Base-by-base conservation (phyloP, 2,329 filamentous ascomycete species). In the Herpotrichia juniperi region DNA sequence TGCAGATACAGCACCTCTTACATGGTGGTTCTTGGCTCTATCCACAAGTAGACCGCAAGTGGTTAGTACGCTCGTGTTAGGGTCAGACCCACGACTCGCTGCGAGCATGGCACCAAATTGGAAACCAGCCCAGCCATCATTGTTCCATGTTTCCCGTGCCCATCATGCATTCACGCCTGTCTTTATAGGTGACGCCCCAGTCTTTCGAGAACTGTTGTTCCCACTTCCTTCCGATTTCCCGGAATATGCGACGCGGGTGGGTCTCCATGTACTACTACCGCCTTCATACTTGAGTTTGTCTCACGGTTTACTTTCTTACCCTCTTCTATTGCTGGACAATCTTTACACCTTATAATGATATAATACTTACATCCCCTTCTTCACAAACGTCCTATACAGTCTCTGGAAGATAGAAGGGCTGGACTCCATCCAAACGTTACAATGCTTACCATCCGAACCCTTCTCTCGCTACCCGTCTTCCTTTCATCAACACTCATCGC, bases 381-480 rank as follows among this genome's bases (percentile, higher is more conserved):
- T n/a, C n/a, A n/a, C n/a, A n/a, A n/a, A n/a, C n/a, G n/a, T n/a
- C n/a, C n/a, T n/a, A 31, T n/a, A 31, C 28, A 31, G 28, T 31
- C 28, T 31, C 28, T 31, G 9, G 28, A 31, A 31, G 5, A 43
- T 30, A 19, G 14, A 11, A 10, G 10, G 24, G 26, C 40, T 28
- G 14, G 26, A 12, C 30, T 28, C 16, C 19, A 9, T 28, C 40
- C 40, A 25, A 4, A 35, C 16, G 9, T 26, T 31, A 55, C 17
- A 4, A 71, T 72, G 68, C 52, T 67, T 42, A 61, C 53, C 19
- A 30, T 66, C 25, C 53, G 44, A 25, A 35, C 46, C n/a, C 50
- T 67, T 22, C 42, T 64, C 16, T 63, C 54, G 34, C 51, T 70
- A 14, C 63, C 63, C 24, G 57, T 58, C 10, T 47, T 69, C 22